Base-by-base conservation (phyloP, 2,329 filamentous ascomycete genomes). In the Neodidymelliopsis sp. region DNA sequence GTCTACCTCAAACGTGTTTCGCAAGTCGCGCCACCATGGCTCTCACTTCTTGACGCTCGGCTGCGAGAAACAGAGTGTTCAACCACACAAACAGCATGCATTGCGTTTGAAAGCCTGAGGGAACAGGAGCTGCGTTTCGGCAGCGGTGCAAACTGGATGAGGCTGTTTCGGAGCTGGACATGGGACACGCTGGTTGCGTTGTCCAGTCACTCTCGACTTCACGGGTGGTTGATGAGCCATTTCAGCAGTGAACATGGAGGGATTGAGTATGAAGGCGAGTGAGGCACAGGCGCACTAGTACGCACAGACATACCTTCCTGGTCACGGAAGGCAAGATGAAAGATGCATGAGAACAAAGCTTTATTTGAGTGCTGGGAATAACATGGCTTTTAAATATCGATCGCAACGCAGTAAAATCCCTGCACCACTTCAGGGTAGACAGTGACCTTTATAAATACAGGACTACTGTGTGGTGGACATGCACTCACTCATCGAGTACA, bases 361-460 rank as follows among this genome's bases (percentile, higher is more conserved):
- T 40, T 20, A 40, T 45, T 27, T 44, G 5, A 19, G 11, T 49
- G 34, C 29, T 41, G 25, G n/a, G n/a, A 22, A 13, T 28, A 40
- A 37, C 15, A 30, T 36, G 30, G 40, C 47, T 50, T 45, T 45
- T 41, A n/a, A 41, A 45, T 45, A 23, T 50, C 10, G 25, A 41
- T 45, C 10, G 36, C 29, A 50, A 45, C 25, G 47, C 47, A 41
- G 24, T 45, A 45, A 47, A 50, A 50, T 45, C 47, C 47, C 47
- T 50, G 47, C 40, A 45, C 47, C 40, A 50, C 40, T 45, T 50
- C 47, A 50, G 47, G 47, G 40, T 4, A 13, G 8, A 40, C 47
- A 50, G 47, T 36, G 45, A 45, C 47, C 47, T 50, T 50, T 50
- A 40, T 45, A 50, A 50, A 33, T 45, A 45, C 40, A 41, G 47